Evolutionary conservation across 176 grass and related monocot genomes (phyloP), one percentile per base, ranked within the genome.

Genomic region (Rhipidocladum racemiflorum): DNA sequence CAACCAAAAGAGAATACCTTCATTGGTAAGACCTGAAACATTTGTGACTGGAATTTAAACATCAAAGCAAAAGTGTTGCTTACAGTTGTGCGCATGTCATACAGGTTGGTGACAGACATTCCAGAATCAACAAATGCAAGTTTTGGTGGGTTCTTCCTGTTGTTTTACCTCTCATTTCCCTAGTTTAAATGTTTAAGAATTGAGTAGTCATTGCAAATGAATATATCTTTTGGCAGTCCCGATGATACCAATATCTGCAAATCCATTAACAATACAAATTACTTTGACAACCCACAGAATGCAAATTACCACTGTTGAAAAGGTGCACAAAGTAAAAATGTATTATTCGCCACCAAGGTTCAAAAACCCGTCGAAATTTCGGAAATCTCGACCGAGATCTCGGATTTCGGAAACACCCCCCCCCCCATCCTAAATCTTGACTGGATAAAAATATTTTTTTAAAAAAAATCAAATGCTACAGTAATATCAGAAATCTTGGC

Each of bases 51-150:
- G 6, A 70, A 90, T 24, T 59, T 84, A 76, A 25, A 79, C 46
- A 69, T 65, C 40, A 82, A 84, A 65, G 21, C 5, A 62, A 76
- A 76, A 40, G 1, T 67, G 35, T 83, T 70, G 55, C 76, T 87
- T 72, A 81, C 55, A 68, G 14, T 77, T 49, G 48, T 77, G 75
- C 46, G 17, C 30, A 76, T 85, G 46, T 72, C 72, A 65, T 54
- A 79, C 88, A 98, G 95, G 95, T 87, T 98, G 79, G 95, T 98
- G 79, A 98, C 92, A 44, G 92, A 98, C 81, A 95, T 98, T 76
- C 95, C 92, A 73, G 95, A 95, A 91, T 72, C 88, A 86, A 64
- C 71, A 74, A 67, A 93, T 90, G 89, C 72, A 59, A 91, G 88
- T 65, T 89, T 79, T 72, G 93, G 93, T 96, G 83, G 59, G 90